Evolutionary conservation across 345 rosid genomes (phyloP).

Genomic region (Cardamine chenopodiifolia): DNA sequence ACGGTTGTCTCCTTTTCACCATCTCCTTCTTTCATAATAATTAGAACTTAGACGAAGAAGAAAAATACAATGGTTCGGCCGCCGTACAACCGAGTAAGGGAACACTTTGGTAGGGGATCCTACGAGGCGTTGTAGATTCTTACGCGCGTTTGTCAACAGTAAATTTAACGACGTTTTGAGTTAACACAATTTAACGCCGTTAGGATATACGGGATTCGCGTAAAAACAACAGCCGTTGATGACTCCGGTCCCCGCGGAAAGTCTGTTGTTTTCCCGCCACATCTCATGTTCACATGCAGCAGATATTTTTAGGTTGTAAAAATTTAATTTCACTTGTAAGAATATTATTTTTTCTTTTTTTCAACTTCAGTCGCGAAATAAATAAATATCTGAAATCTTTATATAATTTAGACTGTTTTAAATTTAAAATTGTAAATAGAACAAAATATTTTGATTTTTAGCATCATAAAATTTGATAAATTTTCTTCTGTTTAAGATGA

Average conservation of each 20-base stretch:
- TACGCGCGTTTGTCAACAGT: slow-evolving; percentile 10
- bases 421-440: not conserved
- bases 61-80: not conserved
- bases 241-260: slow-evolving; percentile 32
- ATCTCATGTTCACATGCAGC: slow-evolving; percentile 10
- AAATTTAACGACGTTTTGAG: slow-evolving; percentile 3
- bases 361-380: not conserved
- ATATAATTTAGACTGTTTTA: not conserved
- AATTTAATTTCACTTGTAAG: not conserved
- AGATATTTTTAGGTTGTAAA: not conserved
- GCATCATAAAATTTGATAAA: not conserved
- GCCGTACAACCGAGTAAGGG: not conserved
- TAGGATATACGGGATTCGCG: not conserved
- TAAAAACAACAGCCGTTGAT: slow-evolving; percentile 21
- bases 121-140: slow-evolving; percentile 27
- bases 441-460: not conserved
- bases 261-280: slow-evolving; percentile 25
- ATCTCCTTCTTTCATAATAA: not conserved
- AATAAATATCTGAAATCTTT: not conserved
- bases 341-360: not conserved
- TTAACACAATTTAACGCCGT: slow-evolving; percentile 19
- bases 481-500: not conserved
- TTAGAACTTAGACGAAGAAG: not conserved
- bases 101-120: slow-evolving; percentile 28
- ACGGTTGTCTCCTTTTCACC: slow-evolving; percentile 34